Conservation (phyloP, 164 flowering plant genomes). For the Echeveria elegans region DNA sequence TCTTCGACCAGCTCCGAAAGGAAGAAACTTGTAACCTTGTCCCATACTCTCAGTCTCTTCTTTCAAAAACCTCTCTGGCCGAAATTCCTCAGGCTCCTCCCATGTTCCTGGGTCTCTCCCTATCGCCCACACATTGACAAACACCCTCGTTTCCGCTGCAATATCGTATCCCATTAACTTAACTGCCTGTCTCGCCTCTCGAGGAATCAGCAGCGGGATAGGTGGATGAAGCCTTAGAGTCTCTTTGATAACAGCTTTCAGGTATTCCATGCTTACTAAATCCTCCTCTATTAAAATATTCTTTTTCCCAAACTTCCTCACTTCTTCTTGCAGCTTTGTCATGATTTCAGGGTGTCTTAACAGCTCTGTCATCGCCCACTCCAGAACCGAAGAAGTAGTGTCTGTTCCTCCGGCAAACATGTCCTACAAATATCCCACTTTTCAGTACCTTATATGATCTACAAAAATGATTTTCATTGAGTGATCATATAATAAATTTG, state of each 20-base stretch:
- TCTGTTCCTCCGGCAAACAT: slow-evolving; percentile 2
- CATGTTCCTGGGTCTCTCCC: slow-evolving; percentile 11
- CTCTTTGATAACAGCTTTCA: slow-evolving; percentile 28
- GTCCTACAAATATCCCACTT: slow-evolving; percentile 4
- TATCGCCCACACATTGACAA: slow-evolving; percentile 12
- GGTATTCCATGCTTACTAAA: slow-evolving; percentile 14
- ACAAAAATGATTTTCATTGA: too few species aligned
- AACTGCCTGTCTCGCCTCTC: slow-evolving; percentile 12
- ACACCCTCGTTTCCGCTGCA: slow-evolving; percentile 2
- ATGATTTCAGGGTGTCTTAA: background rate
- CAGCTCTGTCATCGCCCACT: slow-evolving; percentile 12
- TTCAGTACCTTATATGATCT: too few species aligned
- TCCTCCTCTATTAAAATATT: slow-evolving; percentile 16
- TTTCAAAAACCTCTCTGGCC: slow-evolving; percentile 13
- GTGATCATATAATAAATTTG: too few species aligned
- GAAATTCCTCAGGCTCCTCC: slow-evolving; percentile 10
- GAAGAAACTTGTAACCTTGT: slow-evolving; percentile 10
- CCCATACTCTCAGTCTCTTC: background rate
- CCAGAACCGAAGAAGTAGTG: background rate
- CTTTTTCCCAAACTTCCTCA: background rate
- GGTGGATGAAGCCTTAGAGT: slow-evolving; percentile 25
- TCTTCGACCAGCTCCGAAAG: slow-evolving; percentile 15
- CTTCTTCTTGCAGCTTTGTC: slow-evolving; percentile 1
- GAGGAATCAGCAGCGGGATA: slow-evolving; percentile 20
- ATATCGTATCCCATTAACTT: slow-evolving; percentile 20